Conservation (phyloP, 2,329 filamentous ascomycete genomes). For the Neospermospora avenae region DNA sequence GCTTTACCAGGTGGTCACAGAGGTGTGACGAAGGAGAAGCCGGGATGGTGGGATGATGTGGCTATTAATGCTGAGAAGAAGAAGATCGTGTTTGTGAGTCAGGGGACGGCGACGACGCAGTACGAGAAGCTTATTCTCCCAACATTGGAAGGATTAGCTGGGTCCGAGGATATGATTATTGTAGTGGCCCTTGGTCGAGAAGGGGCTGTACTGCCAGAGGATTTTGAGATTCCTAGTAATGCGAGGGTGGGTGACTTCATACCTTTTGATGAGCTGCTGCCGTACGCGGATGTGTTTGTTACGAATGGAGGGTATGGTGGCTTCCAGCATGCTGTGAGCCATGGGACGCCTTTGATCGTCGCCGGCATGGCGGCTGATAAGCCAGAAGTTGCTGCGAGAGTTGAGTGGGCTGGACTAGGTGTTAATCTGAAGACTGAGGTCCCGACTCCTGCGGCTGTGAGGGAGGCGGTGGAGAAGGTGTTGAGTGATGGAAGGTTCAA, state of each 20-base stretch:
- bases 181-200: conserved; percentile 34
- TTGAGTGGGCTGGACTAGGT: conserved; percentile 34
- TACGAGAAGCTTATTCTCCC: conserved; percentile 36
- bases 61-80: conserved; percentile 38
- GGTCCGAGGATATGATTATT: conserved; percentile 35
- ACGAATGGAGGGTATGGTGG: conserved; percentile 40
- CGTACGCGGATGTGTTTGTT: conserved; percentile 35
- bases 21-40: conserved; percentile 33
- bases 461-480: conserved; percentile 12
- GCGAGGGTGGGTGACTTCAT: conserved; percentile 37
- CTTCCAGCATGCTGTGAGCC: conserved; percentile 34
- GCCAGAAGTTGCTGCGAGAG: conserved; percentile 32
- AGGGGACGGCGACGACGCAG: conserved; percentile 36
- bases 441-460: conserved; percentile 6
- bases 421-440: conserved; percentile 32
- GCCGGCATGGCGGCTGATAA: conserved; percentile 37
- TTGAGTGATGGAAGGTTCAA: conserved; percentile 14
- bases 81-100: conserved; percentile 37
- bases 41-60: conserved; percentile 46
- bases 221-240: conserved; percentile 33
- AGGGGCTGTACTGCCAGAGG: conserved; percentile 32
- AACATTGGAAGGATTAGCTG: conserved; percentile 36
- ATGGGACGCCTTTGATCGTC: conserved; percentile 37
- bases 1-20: conserved; percentile 37
- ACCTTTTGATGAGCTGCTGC: conserved; percentile 38